Evolutionary conservation across 2,329 filamentous ascomycete species (phyloP).

Genomic region (Trichoderma sp.): DNA sequence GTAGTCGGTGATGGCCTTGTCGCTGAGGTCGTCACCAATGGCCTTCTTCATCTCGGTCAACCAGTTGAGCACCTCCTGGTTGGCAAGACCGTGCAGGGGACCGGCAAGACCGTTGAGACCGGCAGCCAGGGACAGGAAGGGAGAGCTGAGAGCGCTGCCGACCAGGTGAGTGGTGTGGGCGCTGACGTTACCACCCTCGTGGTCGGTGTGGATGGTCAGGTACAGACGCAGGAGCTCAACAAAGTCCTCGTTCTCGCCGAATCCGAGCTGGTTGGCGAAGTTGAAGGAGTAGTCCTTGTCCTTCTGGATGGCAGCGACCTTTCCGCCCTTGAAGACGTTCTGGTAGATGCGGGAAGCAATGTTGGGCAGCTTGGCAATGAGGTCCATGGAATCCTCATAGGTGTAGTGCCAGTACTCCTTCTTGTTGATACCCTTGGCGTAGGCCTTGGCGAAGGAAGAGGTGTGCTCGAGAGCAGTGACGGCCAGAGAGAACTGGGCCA

Average conservation of each 20-base stretch:
- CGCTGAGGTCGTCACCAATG: conserved; percentile 91
- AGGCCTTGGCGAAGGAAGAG: conserved; percentile 96
- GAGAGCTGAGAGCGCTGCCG: conserved; percentile 92
- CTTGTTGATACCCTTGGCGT: conserved; percentile 99
- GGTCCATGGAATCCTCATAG: conserved; percentile 99
- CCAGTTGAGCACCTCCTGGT: conserved; percentile 99
- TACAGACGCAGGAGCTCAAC: conserved; percentile 98
- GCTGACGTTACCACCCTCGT: conserved; percentile 98
- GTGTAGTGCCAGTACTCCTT: conserved; percentile 99
- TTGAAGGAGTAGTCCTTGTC: conserved; percentile 99
- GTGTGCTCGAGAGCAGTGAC: conserved; percentile 98
- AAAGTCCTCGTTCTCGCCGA: conserved; percentile 92
- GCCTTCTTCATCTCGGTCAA: conserved; percentile 98
- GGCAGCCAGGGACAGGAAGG: conserved; percentile 93
- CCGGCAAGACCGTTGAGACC: conserved; percentile 98
- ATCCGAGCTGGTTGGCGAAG: conserved; percentile 99
- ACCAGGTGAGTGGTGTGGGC: conserved; percentile 99
- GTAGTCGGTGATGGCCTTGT: conserved; percentile 97
- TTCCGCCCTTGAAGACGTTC: conserved; percentile 99
- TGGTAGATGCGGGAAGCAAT: conserved; percentile 99
- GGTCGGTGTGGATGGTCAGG: conserved; percentile 99
- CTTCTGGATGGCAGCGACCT: conserved; percentile 93
- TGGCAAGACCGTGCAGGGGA: conserved; percentile 97
- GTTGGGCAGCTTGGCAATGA: conserved; percentile 98
- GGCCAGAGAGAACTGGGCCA: conserved; percentile 98